A percentile compares a stretch with the other conserved stretches of the same genome.
These are phyloP conservation scores for Nicotiana noctiflora DNA, from an alignment of 257 asterid species.

Conservation along the genomic window DNA sequence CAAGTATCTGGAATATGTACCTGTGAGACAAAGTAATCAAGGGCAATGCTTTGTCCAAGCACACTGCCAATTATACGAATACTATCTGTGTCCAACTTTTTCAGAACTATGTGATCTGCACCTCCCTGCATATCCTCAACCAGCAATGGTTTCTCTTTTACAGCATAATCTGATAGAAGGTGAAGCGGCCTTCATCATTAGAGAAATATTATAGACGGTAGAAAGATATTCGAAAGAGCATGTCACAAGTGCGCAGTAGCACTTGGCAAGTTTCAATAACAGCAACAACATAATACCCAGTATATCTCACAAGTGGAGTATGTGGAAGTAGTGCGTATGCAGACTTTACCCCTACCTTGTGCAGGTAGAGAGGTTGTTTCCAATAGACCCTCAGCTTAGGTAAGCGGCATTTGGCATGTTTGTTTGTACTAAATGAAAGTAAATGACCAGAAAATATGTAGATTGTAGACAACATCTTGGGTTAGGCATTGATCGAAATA, in stretches of 20 bases:
- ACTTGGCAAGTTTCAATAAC: too few species aligned
- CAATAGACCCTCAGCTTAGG: too few species aligned
- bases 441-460: not conserved
- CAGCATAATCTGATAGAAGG: constrained; percentile 66
- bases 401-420: not conserved
- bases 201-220: not conserved
- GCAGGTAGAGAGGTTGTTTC: too few species aligned
- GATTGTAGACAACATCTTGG: not conserved
- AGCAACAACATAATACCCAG: too few species aligned
- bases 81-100: constrained; percentile 78
- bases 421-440: not conserved
- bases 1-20: constrained; percentile 27
- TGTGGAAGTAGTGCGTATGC: too few species aligned
- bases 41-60: constrained; percentile 96
- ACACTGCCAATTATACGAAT: constrained; percentile 82
- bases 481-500: not conserved
- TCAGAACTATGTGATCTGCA: constrained; percentile 71
- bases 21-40: constrained; percentile 97
- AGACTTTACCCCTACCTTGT: too few species aligned
- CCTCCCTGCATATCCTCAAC: constrained; percentile 93
- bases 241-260: not conserved
- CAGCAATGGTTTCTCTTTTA: constrained; percentile 83
- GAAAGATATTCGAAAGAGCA: not conserved
- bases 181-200: not conserved
- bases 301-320: too few species aligned